Conservation (phyloP, 306 rosid genomes). For the Castanea crenata region DNA sequence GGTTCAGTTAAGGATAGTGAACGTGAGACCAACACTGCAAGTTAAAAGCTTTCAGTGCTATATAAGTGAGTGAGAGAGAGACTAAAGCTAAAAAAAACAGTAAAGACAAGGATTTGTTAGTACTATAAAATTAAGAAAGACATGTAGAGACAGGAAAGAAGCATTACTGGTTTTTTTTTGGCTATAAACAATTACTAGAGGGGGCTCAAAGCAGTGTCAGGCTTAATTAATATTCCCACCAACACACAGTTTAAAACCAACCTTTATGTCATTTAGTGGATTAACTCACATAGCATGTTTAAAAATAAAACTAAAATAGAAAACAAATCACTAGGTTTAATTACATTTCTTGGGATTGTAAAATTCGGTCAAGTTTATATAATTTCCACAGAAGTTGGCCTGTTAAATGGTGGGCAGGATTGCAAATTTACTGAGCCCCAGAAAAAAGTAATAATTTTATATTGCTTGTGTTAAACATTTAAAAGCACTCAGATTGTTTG, state of each 20-base stretch:
- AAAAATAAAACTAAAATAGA: background rate
- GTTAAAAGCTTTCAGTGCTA: conserved; percentile 27
- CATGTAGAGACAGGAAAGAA: conserved; percentile 5
- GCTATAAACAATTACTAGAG: background rate
- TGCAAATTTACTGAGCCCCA: background rate
- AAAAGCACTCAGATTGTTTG: no score
- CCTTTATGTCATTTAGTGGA: background rate
- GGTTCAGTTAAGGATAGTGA: conserved; percentile 41
- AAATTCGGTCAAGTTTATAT: background rate
- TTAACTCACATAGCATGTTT: background rate
- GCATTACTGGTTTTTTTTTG: background rate
- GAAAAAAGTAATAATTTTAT: background rate
- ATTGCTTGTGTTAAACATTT: background rate
- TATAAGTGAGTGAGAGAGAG: conserved; percentile 20
- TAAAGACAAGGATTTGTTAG: background rate
- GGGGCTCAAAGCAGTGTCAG: background rate
- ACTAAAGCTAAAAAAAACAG: background rate
- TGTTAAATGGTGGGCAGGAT: background rate
- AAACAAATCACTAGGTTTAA: background rate
- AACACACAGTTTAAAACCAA: background rate
- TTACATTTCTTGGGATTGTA: background rate
- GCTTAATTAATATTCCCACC: background rate
- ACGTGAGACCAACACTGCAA: conserved; percentile 30
- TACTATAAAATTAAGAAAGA: background rate
- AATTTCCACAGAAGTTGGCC: background rate